A percentile compares a stretch with the other conserved stretches of the same genome.
Evolutionary conservation across 441 rosid genomes (phyloP).

Genomic region (Bocquillonia castaneifolia): DNA sequence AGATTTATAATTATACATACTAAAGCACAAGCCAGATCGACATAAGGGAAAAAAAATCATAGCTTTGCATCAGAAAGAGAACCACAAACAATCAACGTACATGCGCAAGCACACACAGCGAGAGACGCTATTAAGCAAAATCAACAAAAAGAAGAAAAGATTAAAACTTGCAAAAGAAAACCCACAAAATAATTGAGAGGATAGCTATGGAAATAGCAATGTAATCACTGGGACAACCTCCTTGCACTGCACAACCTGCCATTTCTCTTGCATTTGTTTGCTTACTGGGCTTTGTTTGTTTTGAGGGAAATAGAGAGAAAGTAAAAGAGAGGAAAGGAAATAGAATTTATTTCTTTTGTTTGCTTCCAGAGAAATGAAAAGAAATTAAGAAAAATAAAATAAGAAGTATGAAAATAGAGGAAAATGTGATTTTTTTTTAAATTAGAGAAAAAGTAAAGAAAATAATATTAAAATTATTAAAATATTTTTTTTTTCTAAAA

Average conservation of each 20-base stretch:
- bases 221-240: conserved; percentile 87
- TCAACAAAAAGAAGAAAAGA: neutral
- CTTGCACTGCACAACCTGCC: conserved; percentile 50
- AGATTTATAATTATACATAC: neutral
- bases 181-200: conserved; percentile 53
- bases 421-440: too few relatives aligned
- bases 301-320: too few relatives aligned
- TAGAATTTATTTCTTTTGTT: too few relatives aligned
- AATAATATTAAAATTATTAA: too few relatives aligned
- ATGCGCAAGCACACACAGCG: neutral
- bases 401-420: too few relatives aligned
- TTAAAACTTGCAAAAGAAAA: neutral
- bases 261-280: conserved; percentile 26
- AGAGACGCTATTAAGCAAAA: neutral
- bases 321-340: too few relatives aligned
- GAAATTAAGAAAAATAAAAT: too few relatives aligned
- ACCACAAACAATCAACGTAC: neutral
- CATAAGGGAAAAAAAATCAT: neutral
- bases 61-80: neutral
- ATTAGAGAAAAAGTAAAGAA: too few relatives aligned
- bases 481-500: too few relatives aligned
- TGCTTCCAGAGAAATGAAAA: too few relatives aligned
- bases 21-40: neutral
- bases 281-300: too few relatives aligned
- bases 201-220: conserved; percentile 53